Conservation (phyloP, 345 rosid species). For the Isatis tinctoria region DNA sequence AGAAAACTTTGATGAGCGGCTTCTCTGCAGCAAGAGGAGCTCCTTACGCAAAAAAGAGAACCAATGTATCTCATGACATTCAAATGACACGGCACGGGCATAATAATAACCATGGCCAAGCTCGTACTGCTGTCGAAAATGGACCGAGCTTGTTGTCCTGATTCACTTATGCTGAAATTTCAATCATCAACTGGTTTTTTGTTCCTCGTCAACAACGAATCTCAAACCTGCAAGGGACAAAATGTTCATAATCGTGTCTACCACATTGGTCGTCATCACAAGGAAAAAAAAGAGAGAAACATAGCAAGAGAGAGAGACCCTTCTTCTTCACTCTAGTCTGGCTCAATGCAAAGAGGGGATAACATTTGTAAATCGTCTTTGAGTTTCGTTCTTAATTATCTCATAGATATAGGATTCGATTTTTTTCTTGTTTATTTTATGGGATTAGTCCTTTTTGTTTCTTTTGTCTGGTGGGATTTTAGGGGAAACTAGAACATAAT, state of each 20-base stretch:
- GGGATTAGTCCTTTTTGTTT: conserved; percentile 11
- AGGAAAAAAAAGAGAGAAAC: conserved; percentile 1
- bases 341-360: conserved; percentile 5
- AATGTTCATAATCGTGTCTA: conserved; percentile 14
- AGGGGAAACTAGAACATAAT: background rate
- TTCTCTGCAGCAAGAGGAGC: conserved; percentile 77
- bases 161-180: conserved; percentile 9
- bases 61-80: conserved; percentile 70
- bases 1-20: background rate
- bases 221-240: background rate
- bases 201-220: background rate
- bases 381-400: background rate
- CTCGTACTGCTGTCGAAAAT: conserved; percentile 77
- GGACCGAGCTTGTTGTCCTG: conserved; percentile 71
- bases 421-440: conserved; percentile 1
- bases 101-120: conserved; percentile 43
- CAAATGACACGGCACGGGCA: conserved; percentile 65
- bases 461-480: background rate
- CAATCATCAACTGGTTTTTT: background rate
- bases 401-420: conserved; percentile 7
- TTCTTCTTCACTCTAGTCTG: background rate
- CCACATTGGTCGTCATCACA: conserved; percentile 1
- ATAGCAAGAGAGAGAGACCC: background rate
- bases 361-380: conserved; percentile 27
- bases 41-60: conserved; percentile 95